Conservation (phyloP, 345 rosid species). For the Murraya koenigii region DNA sequence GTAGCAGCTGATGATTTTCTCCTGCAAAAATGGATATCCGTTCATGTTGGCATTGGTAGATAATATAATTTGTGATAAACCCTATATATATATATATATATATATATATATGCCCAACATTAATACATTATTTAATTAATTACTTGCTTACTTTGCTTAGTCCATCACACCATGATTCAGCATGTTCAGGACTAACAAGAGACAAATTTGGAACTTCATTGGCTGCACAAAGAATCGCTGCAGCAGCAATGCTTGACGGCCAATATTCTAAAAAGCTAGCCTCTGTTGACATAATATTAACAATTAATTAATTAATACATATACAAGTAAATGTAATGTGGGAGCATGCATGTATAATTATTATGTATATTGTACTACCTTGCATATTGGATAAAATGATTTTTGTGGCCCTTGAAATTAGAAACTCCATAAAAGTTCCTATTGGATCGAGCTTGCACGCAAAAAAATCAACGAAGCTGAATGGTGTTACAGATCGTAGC, state of each 20-base stretch:
- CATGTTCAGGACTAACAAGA: slow-evolving; percentile 58
- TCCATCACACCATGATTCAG: slow-evolving; percentile 97
- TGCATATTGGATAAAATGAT: slow-evolving; percentile 77
- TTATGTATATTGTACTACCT: slow-evolving; percentile 38
- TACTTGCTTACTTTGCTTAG: slow-evolving; percentile 65
- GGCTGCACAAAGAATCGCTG: slow-evolving; percentile 85
- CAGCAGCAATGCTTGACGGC: slow-evolving; percentile 95
- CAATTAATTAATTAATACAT: neutral
- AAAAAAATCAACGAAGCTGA: slow-evolving; percentile 75
- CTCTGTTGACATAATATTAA: slow-evolving; percentile 46
- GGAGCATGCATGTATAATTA: too few relatives aligned
- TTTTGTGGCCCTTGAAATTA: slow-evolving; percentile 64
- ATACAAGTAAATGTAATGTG: neutral
- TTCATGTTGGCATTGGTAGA: too few relatives aligned
- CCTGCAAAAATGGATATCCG: slow-evolving; percentile 43
- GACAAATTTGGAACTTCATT: slow-evolving; percentile 75
- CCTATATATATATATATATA: slow-evolving; percentile 1
- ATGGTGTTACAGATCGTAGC: slow-evolving; percentile 87
- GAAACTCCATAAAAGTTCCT: slow-evolving; percentile 54
- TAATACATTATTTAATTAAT: neutral
- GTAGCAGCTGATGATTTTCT: slow-evolving; percentile 78
- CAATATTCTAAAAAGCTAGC: slow-evolving; percentile 78
- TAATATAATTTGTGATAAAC: neutral
- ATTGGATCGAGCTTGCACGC: slow-evolving; percentile 83
- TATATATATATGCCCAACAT: neutral